Conservation (phyloP, 2,329 filamentous ascomycete genomes). For the Botrytis sinoallii region DNA sequence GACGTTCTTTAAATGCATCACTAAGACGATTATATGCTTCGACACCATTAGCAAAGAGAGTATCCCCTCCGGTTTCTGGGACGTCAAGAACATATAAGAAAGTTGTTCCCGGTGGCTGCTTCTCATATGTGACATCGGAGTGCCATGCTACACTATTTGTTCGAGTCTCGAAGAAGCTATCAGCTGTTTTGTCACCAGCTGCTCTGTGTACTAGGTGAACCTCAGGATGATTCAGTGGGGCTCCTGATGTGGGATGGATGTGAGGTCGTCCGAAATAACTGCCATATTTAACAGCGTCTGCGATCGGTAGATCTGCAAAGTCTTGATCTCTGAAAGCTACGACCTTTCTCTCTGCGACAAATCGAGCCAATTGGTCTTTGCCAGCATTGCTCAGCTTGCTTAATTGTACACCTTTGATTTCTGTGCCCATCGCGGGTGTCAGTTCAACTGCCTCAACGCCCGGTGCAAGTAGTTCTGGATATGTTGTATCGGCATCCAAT, state of each 20-base stretch:
- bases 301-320: constrained; percentile 66
- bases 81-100: constrained; percentile 86
- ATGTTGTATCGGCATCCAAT: constrained; percentile 67
- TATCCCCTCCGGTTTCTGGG: constrained; percentile 78
- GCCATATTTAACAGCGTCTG: constrained; percentile 65
- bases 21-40: constrained; percentile 80
- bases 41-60: constrained; percentile 74
- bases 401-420: constrained; percentile 68
- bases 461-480: constrained; percentile 62
- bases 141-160: constrained; percentile 88
- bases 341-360: constrained; percentile 74
- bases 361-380: constrained; percentile 73
- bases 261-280: constrained; percentile 78
- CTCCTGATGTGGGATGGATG: constrained; percentile 76
- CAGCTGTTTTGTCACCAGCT: constrained; percentile 57
- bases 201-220: constrained; percentile 76
- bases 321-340: constrained; percentile 77
- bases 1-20: constrained; percentile 71
- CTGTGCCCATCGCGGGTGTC: constrained; percentile 71
- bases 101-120: constrained; percentile 84
- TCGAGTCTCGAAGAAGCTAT: constrained; percentile 62
- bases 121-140: constrained; percentile 82
- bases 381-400: constrained; percentile 64
- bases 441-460: constrained; percentile 55
- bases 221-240: constrained; percentile 69